Evolutionary conservation across 1,284 basidiomycete genomes (phyloP).

Genomic region (Cryptococcus sp.): DNA sequence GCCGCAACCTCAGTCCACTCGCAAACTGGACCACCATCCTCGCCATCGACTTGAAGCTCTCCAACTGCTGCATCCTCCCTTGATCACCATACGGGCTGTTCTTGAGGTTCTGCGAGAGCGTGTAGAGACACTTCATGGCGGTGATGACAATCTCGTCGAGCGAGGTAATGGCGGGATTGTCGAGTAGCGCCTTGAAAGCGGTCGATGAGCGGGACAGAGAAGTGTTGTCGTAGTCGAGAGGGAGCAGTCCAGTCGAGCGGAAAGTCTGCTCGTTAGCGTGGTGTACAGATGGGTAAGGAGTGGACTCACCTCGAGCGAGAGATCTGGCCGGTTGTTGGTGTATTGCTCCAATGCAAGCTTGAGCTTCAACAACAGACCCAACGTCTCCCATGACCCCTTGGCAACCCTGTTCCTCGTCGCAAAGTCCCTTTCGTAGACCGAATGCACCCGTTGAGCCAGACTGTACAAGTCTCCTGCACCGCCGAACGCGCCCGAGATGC

Average conservation of each 20-base stretch:
- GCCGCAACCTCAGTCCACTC: conserved; percentile 75
- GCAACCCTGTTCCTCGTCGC: conserved; percentile 67
- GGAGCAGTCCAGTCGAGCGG: conserved; percentile 82
- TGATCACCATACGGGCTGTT: conserved; percentile 60
- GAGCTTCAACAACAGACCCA: conserved; percentile 65
- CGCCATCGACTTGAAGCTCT: conserved; percentile 41
- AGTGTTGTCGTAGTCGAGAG: conserved; percentile 77
- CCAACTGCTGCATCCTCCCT: conserved; percentile 34
- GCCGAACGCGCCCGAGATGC: conserved; percentile 38
- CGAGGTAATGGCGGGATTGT: conserved; percentile 78
- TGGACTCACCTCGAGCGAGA: conserved; percentile 67
- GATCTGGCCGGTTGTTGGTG: conserved; percentile 64
- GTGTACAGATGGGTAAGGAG: background rate
- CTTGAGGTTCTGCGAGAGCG: conserved; percentile 70
- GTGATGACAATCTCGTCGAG: conserved; percentile 81
- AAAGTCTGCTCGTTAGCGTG: conserved; percentile 56
- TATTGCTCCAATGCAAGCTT: conserved; percentile 76
- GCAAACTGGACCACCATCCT: conserved; percentile 72
- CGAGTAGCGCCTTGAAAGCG: conserved; percentile 77
- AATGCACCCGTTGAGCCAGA: conserved; percentile 75
- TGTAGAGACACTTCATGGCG: conserved; percentile 89
- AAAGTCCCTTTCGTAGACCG: conserved; percentile 78
- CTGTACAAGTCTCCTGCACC: conserved; percentile 56
- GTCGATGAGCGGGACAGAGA: conserved; percentile 82
- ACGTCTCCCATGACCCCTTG: conserved; percentile 64